Evolutionary conservation across 352 stramenopile species (phyloP), one percentile per base, ranked within the genome.

Genomic region (Thalassiosira exigua): DNA sequence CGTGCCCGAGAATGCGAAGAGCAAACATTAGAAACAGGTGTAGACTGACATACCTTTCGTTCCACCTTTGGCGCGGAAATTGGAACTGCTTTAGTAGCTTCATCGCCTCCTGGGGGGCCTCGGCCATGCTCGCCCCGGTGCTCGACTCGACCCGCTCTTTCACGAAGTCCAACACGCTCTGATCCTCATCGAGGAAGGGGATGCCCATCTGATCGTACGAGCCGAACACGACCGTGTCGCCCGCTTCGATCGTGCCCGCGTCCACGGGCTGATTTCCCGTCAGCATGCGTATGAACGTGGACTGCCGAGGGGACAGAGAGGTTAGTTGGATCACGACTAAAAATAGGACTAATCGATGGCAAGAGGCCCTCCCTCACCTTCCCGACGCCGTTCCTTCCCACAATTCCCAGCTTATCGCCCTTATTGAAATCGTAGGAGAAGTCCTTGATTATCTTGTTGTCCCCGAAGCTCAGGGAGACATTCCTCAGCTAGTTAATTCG

Each of bases 171-270:
- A 93, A 64, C 4, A 92, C 79, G 17, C 67, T 91, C 26, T 82
- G 77, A n/a, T 86, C 66, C 39, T 87, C 68, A 39, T 84, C 57
- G n/a, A 91, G 73, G 39, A 92, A 83, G 17, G 73, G 79, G 0
- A 94, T 79, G 0, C 89, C 89, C 68, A 89, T 82, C 80, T 94
- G 89, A 73, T 94, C 87, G 66, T 93, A 94, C 11, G 83, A 69
- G 17, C 89, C 87, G 60, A 94, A 81, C 27, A 91, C 81, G 21
- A 94, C 79, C 19, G 89, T 94, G 27, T 94, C 89, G 9, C 89
- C 89, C 22, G 81, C 41, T 36, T 90, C 81, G 26, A 93, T 76
- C 12, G 41, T 65, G 21, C 89, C 89, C n/a, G 59, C 70, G 65
- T 92, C 86, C n/a, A 80, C 32, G 4, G 60, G 14, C 53, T 89